Conservation (phyloP, 805 yeast genomes). For the Kodamaea kaohsiungensis region DNA sequence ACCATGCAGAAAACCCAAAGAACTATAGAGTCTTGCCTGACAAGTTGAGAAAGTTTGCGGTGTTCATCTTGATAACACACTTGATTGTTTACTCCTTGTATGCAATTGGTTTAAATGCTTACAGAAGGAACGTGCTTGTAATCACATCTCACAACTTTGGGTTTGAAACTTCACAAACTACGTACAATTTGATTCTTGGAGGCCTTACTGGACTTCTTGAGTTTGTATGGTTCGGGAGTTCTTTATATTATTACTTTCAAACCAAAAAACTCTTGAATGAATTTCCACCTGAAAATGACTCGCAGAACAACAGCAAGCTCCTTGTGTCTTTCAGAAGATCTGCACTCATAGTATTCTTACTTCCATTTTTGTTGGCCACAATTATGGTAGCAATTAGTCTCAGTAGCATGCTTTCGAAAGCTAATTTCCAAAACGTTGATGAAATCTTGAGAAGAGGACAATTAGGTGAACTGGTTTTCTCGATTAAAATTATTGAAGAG, state of each 20-base stretch:
- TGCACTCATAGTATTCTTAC: constrained; percentile 24
- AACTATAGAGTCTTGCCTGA: constrained; percentile 26
- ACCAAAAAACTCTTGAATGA: constrained; percentile 28
- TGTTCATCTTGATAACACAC: background rate
- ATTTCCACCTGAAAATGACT: constrained; percentile 25
- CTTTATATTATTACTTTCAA: constrained; percentile 23
- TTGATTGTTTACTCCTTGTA: background rate
- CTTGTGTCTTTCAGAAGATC: constrained; percentile 26
- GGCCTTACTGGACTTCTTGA: background rate
- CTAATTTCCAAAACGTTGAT: background rate
- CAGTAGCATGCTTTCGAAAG: background rate
- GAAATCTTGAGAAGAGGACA: background rate
- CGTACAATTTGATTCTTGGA: background rate
- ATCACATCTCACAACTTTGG: background rate
- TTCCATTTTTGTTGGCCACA: constrained; percentile 20
- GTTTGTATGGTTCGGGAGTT: constrained; percentile 15
- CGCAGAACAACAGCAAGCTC: constrained; percentile 15
- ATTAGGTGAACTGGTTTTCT: background rate
- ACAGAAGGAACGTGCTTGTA: background rate
- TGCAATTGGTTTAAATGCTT: too few species aligned
- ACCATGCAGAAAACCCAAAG: constrained; percentile 21
- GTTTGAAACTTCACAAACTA: background rate
- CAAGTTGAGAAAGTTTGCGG: background rate
- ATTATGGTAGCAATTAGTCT: background rate
- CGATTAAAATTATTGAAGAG: background rate